phyloP scores from a whole-genome alignment of 2,329 filamentous ascomycete species.

The Hypoxylon sp. region DNA sequence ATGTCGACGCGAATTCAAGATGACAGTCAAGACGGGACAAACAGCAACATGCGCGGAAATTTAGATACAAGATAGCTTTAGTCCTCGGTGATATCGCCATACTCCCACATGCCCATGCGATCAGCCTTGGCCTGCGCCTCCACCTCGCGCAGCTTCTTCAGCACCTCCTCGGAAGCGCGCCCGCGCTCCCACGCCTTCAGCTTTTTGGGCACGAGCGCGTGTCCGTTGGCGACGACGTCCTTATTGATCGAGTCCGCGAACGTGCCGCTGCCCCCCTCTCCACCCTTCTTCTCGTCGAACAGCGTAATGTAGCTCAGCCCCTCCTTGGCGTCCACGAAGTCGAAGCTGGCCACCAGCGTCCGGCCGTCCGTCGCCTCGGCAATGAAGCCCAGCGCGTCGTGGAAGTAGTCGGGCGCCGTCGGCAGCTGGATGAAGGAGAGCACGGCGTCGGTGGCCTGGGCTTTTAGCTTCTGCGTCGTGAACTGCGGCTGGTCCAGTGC shows the following conservation, averaged over 20 bases:
- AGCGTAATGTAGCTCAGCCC: conserved; percentile 87
- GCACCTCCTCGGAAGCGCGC: conserved; percentile 74
- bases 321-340: conserved; percentile 82
- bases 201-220: conserved; percentile 93
- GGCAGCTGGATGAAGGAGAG: conserved; percentile 93
- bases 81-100: conserved; percentile 94
- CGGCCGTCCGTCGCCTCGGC: conserved; percentile 79
- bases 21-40: too few species aligned
- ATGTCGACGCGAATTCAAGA: conserved; percentile 4
- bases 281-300: conserved; percentile 75
- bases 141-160: conserved; percentile 77
- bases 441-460: conserved; percentile 87
- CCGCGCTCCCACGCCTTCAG: conserved; percentile 89
- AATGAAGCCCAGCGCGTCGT: conserved; percentile 81
- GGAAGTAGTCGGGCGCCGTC: conserved; percentile 81
- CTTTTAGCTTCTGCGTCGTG: conserved; percentile 80
- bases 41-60: too few species aligned
- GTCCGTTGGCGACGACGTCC: conserved; percentile 83
- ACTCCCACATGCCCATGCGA: conserved; percentile 95
- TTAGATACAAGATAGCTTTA: conserved; percentile 56
- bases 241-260: conserved; percentile 87
- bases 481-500: conserved; percentile 85
- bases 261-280: conserved; percentile 56
- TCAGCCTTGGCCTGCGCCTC: conserved; percentile 83
- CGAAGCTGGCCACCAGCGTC: conserved; percentile 89